Base-by-base conservation (phyloP, 2,329 filamentous ascomycete genomes). In the Diaporthe velutina region DNA sequence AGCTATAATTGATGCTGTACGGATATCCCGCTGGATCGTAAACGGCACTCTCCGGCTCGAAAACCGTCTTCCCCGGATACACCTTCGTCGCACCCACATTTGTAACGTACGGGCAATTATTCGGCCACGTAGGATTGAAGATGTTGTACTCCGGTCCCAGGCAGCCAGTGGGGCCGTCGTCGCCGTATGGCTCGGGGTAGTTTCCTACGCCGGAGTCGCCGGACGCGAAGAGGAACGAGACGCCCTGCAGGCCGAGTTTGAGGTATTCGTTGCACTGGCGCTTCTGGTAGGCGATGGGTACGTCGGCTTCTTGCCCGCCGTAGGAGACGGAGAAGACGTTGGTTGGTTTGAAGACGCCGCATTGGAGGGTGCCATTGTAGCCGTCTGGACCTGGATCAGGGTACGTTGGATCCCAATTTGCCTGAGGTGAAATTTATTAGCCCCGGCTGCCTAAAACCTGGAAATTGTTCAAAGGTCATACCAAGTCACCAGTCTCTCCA, bases 241-340 rank as follows among this genome's bases (percentile, higher is more conserved):
- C 81, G 60, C 87, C 87, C 75, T 86, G 85, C 13, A 88, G 82
- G 10, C 85, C 87, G 0, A 90, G 85, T 79, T 90, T 90, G 78
- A 90, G 82, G 77, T 88, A 87, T 79, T 88, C 85, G 71, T 83
- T 81, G 80, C 87, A 88, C 79, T 87, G 86, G 22, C 86, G 83
- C 77, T 87, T 83, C 77, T 90, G 87, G 81, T 92, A 92, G 75
- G 82, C 82, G 13, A 85, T 81, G 0, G 90, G 89, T 28, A 91
- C 83, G 25, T 88, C 87, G 10, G 82, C 81, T 80, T 92, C 90
- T 55, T 87, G 84, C 50, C 87, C 87, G 68, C 89, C 89, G 79
- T 91, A 90, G 5, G 87, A 89, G 76, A 92, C 87, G 54, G 85
- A 87, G 76, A 90, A 85, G 15, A 91, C 89, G 76, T 90, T 89